Evolutionary conservation across 2,329 filamentous ascomycete species (phyloP), one percentile per base, ranked within the genome.

Genomic region (Fusarium metavorans): DNA sequence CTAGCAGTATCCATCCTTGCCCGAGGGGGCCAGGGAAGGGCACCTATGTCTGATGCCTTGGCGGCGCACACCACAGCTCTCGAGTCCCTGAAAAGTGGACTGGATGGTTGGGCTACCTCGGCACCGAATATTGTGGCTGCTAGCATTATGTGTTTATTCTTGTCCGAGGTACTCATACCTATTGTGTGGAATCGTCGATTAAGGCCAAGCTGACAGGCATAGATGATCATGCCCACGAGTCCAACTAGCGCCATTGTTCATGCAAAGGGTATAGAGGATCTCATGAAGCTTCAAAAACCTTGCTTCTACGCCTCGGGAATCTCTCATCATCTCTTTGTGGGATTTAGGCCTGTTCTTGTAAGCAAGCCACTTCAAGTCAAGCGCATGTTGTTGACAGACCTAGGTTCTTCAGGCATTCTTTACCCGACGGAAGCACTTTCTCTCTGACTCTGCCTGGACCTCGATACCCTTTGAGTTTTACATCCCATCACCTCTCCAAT

Each of bases 311-410:
- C 72, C 5, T 77, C 77, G 3, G 83, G 82, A 1, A 66, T 80
- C n/a, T 71, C 82, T 0, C 83, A 86, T 52, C 78, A 77, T 37
- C 73, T 85, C 0, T 85, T 85, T 59, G 74, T 83, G 2, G 84
- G 84, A 0, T 83, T 83, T 57, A 75, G 84, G n/a, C 83, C 84
- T 8, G 71, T 83, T 7, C 72, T 85, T 34, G 84, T 84, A 75
- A 43, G 82, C 20, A 10, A n/a, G 3, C n/a, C 11, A 6, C 9
- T 16, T 16, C 11, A 3, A 11, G 23, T 7, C 18, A 13, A 11
- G 39, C n/a, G 35, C 18, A 13, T 30, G 8, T 11, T 6, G 13
- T n/a, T 10, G 2, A 11, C 37, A 6, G 20, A 7, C 25, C 3
- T 18, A 72, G 70, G 67, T 68, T 20, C 34, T 71, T 20, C 48